Evolutionary conservation across 371 early-diverging fungal species (phyloP).

Genomic region (Actinomucor elegans): DNA sequence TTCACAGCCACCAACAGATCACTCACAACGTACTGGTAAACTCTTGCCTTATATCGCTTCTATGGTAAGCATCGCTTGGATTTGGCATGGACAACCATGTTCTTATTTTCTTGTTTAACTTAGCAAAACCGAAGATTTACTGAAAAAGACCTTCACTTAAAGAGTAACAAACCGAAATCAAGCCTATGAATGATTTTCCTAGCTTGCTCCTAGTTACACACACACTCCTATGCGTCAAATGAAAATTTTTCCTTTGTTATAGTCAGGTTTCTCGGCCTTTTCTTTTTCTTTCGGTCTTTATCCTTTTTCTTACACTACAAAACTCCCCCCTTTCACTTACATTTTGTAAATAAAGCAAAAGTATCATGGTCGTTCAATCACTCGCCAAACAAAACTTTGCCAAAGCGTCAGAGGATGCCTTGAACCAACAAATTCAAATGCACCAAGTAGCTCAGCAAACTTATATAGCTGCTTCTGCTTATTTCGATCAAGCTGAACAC

Average conservation of each 20-base stretch:
- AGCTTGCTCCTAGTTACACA: too few relatives aligned
- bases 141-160: constrained; percentile 4
- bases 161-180: not conserved
- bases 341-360: not conserved
- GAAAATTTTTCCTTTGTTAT: too few relatives aligned
- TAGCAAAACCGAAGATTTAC: constrained; percentile 12
- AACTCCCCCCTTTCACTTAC: too few relatives aligned
- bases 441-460: constrained; percentile 56
- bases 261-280: too few relatives aligned
- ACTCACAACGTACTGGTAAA: constrained; percentile 18
- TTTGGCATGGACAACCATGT: not conserved
- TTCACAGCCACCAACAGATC: constrained; percentile 16
- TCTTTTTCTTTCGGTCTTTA: not conserved
- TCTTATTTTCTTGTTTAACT: not conserved
- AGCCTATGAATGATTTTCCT: not conserved
- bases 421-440: constrained; percentile 57
- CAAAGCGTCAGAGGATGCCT: constrained; percentile 51
- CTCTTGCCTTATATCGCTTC: constrained; percentile 14
- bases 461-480: constrained; percentile 54
- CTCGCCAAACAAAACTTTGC: constrained; percentile 64
- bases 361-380: constrained; percentile 14
- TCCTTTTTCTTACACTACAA: constrained; percentile 2
- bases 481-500: constrained; percentile 48
- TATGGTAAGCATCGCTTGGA: constrained; percentile 18
- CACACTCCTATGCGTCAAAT: too few relatives aligned